These are phyloP conservation scores for Diaporthe citriasiana DNA, from an alignment of 2,329 filamentous ascomycete species.

Conservation along the genomic window DNA sequence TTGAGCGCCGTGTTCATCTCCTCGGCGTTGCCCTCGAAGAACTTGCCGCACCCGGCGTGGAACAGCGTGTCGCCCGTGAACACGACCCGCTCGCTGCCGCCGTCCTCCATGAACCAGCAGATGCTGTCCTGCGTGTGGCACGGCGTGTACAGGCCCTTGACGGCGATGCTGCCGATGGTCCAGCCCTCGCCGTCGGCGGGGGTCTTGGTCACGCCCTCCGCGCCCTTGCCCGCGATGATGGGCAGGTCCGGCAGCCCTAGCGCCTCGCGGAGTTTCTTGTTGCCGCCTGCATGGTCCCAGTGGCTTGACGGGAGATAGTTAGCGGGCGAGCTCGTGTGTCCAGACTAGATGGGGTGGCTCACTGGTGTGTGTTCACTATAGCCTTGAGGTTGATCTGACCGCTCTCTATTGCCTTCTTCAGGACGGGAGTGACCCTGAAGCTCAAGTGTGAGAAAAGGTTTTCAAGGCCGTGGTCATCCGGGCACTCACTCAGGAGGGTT, in stretches of 20 bases:
- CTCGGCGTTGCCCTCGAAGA: constrained; percentile 90
- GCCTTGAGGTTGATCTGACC: constrained; percentile 86
- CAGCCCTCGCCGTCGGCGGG: constrained; percentile 83
- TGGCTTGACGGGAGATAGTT: constrained; percentile 70
- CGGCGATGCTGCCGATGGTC: constrained; percentile 84
- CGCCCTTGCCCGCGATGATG: constrained; percentile 91
- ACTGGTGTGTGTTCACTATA: constrained; percentile 99
- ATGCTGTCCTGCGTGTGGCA: constrained; percentile 99
- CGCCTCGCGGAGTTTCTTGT: constrained; percentile 74
- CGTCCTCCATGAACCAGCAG: constrained; percentile 92
- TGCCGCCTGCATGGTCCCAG: constrained; percentile 94
- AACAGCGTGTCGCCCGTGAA: constrained; percentile 98
- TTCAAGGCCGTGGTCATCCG: neutral
- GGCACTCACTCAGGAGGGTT: constrained; percentile 78
- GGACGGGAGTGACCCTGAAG: constrained; percentile 69
- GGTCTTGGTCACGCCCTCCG: constrained; percentile 82
- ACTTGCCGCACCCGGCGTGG: constrained; percentile 92
- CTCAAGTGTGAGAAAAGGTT: neutral
- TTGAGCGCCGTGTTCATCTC: constrained; percentile 97
- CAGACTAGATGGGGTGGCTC: constrained; percentile 54
- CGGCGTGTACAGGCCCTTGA: constrained; percentile 92
- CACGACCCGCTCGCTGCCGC: constrained; percentile 78
- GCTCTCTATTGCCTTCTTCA: constrained; percentile 80
- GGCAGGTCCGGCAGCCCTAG: constrained; percentile 74
- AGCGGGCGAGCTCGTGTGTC: neutral